Evolutionary conservation across 2,329 filamentous ascomycete genomes (phyloP).

Genomic region (Macrophomina pseudophaseolina): DNA sequence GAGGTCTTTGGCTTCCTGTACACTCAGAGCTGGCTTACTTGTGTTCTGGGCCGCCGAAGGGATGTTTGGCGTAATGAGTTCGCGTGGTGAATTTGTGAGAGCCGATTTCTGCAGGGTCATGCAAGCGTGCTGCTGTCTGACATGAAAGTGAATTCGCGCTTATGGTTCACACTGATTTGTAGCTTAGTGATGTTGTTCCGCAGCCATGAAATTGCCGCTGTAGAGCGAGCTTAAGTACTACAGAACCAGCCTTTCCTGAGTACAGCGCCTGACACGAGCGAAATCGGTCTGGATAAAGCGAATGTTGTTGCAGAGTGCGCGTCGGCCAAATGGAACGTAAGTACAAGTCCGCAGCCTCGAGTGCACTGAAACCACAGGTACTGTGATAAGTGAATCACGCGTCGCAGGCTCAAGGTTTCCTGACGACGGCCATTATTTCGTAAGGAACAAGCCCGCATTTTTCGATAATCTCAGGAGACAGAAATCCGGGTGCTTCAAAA

Average conservation of each 20-base stretch:
- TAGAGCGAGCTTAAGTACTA: background rate
- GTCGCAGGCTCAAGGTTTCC: background rate
- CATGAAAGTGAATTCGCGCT: background rate
- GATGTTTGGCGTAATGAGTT: background rate
- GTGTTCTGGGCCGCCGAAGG: background rate
- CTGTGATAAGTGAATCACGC: background rate
- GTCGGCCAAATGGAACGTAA: background rate
- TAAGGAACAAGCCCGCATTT: slow-evolving; percentile 40
- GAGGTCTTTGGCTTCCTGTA: slow-evolving; percentile 9
- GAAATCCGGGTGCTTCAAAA: slow-evolving; percentile 30
- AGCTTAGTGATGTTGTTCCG: background rate
- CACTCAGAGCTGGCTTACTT: background rate
- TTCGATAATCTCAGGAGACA: slow-evolving; percentile 34
- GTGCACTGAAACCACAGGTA: too few species aligned
- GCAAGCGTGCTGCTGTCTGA: background rate
- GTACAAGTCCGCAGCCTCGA: background rate
- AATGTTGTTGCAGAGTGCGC: background rate
- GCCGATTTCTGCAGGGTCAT: slow-evolving; percentile 16
- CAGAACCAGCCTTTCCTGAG: background rate
- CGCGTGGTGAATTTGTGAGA: background rate
- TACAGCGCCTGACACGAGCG: background rate
- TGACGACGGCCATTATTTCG: slow-evolving; percentile 40
- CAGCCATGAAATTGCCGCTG: background rate
- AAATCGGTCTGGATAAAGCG: background rate
- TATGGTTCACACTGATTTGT: background rate